Evolutionary conservation across 352 stramenopile genomes (phyloP).

Genomic region (Globisporangium nunn): DNA sequence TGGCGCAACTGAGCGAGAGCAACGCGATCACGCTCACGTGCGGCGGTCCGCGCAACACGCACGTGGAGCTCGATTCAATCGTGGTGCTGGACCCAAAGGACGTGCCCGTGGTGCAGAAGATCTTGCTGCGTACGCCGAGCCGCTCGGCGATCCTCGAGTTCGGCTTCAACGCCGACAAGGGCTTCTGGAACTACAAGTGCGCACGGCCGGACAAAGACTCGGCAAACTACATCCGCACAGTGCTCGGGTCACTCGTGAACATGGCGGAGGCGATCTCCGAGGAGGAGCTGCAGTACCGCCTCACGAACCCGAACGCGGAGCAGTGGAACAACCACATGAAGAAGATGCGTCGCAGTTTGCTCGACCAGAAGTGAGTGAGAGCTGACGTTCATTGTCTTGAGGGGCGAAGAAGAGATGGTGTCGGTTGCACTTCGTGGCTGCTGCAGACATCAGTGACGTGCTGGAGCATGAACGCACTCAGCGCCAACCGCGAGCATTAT

Average conservation of each 20-base stretch:
- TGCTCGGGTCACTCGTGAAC: constrained; percentile 87
- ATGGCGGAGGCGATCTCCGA: constrained; percentile 88
- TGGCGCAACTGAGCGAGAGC: constrained; percentile 48
- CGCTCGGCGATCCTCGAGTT: constrained; percentile 79
- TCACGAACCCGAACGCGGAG: constrained; percentile 64
- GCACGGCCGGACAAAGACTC: constrained; percentile 83
- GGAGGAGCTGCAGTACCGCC: constrained; percentile 86
- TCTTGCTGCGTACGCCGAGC: constrained; percentile 48
- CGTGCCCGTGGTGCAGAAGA: constrained; percentile 52
- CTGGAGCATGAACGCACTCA: too few relatives aligned
- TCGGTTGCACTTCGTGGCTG: too few relatives aligned
- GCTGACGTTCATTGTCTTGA: too few relatives aligned
- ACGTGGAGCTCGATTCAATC: constrained; percentile 81
- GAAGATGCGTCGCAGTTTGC: constrained; percentile 56
- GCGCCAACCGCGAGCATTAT: too few relatives aligned
- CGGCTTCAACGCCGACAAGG: constrained; percentile 80
- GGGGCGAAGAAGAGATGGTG: too few relatives aligned
- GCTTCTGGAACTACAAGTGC: constrained; percentile 88
- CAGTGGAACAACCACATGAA: constrained; percentile 84
- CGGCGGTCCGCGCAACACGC: constrained; percentile 62
- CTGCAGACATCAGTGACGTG: too few relatives aligned
- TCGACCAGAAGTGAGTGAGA: constrained; percentile 41
- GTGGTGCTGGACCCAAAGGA: constrained; percentile 77
- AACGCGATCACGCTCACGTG: constrained; percentile 64
- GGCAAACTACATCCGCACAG: constrained; percentile 88